These are phyloP conservation scores for Colletotrichum tropicale DNA, from an alignment of 2,329 filamentous ascomycete genomes.

Conservation along the genomic window DNA sequence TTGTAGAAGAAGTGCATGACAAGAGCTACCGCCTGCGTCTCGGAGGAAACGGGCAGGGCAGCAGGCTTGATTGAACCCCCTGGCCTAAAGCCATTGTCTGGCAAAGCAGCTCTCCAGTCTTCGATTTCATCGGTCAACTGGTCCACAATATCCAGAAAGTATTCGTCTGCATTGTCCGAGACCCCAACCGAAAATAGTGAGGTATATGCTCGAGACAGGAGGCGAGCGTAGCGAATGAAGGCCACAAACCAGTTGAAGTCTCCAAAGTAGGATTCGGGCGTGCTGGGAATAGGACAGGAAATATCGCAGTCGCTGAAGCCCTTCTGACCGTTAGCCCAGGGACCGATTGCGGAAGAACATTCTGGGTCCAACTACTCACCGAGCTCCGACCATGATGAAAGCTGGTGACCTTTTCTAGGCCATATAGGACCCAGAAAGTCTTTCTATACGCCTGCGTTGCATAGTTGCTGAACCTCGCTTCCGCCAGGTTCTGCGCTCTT, in stretches of 20 bases:
- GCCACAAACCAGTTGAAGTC: conserved; percentile 39
- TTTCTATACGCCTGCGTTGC: conserved; percentile 26
- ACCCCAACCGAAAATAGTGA: conserved; percentile 38
- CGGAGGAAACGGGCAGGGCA: background rate
- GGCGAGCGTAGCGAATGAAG: conserved; percentile 31
- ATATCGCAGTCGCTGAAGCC: conserved; percentile 40
- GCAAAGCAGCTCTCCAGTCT: conserved; percentile 30
- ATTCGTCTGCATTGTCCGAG: conserved; percentile 24
- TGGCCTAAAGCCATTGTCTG: conserved; percentile 21
- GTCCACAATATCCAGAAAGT: conserved; percentile 29
- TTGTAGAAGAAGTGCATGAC: conserved; percentile 31
- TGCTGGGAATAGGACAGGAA: conserved; percentile 34
- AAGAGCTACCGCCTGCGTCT: conserved; percentile 12
- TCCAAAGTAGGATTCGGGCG: conserved; percentile 33
- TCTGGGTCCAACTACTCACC: conserved; percentile 24
- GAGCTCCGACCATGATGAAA: conserved; percentile 35
- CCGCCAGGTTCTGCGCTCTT: conserved; percentile 31
- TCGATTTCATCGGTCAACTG: conserved; percentile 30
- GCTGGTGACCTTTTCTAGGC: conserved; percentile 37
- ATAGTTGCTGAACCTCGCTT: conserved; percentile 21
- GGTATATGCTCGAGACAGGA: conserved; percentile 35
- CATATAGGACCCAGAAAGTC: conserved; percentile 45
- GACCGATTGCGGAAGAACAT: conserved; percentile 1
- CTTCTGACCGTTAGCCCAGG: conserved; percentile 24
- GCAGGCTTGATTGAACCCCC: conserved; percentile 14